A percentile compares a stretch with the other conserved stretches of the same genome.
Conservation (phyloP, 495 filamentous ascomycete species). For the Niebla homalea region DNA sequence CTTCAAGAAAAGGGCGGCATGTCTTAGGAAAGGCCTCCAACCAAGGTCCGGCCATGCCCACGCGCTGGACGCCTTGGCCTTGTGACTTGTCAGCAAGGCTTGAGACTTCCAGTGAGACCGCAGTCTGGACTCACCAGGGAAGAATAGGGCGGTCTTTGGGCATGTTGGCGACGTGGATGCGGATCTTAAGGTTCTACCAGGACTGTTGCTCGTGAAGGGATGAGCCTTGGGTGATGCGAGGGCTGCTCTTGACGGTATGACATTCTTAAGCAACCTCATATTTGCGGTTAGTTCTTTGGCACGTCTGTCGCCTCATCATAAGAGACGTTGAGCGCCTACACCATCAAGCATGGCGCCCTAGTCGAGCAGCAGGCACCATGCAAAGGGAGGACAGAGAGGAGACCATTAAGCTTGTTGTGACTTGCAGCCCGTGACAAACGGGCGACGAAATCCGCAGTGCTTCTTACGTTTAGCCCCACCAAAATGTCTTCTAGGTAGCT, state of each 20-base stretch:
- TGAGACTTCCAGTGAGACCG: not conserved
- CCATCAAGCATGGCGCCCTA: not conserved
- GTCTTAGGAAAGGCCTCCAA: constrained; percentile 69
- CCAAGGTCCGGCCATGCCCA: constrained; percentile 84
- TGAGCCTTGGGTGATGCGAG: too few relatives aligned
- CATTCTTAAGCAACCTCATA: too few relatives aligned
- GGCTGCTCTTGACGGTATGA: too few relatives aligned
- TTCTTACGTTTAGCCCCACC: too few relatives aligned
- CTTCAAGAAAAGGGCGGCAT: constrained; percentile 55
- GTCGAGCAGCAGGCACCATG: constrained; percentile 6
- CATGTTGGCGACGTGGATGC: constrained; percentile 1
- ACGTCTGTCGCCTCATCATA: constrained; percentile 7
- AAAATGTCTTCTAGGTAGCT: too few relatives aligned
- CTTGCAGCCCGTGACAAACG: too few relatives aligned
- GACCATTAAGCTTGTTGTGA: too few relatives aligned
- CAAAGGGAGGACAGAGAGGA: too few relatives aligned
- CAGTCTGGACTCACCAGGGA: constrained; percentile 47
- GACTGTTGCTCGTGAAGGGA: too few relatives aligned
- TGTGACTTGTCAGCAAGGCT: constrained; percentile 3
- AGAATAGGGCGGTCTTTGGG: constrained; percentile 70
- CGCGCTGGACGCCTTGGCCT: constrained; percentile 91
- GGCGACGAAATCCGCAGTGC: too few relatives aligned
- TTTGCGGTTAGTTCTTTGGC: constrained; percentile 19
- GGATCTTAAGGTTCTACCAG: not conserved
- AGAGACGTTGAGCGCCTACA: constrained; percentile 21